A percentile compares a stretch with the other conserved stretches of the same genome.
Conservation (phyloP, 2,329 filamentous ascomycete genomes). For the Aspergillus proliferans region DNA sequence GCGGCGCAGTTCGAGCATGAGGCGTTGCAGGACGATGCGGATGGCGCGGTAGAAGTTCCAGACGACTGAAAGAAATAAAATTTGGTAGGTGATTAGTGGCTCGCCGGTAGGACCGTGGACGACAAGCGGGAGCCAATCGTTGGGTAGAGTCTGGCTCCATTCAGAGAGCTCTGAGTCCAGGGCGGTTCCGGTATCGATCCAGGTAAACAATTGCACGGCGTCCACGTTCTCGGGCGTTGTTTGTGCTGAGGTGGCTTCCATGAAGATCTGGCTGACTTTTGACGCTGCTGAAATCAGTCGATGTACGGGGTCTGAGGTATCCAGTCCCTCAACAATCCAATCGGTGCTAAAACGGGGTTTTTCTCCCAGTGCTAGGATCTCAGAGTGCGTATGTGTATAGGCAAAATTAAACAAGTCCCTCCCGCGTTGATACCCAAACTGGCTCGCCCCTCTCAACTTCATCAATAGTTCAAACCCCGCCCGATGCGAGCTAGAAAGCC, state of each 20-base stretch:
- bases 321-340: slow-evolving; percentile 22
- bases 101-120: slow-evolving; percentile 24
- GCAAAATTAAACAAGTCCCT: slow-evolving; percentile 33
- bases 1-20: slow-evolving; percentile 21
- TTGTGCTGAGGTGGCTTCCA: slow-evolving; percentile 16
- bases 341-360: slow-evolving; percentile 23
- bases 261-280: slow-evolving; percentile 25
- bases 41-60: slow-evolving; percentile 33
- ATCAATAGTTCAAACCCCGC: slow-evolving; percentile 31
- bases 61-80: slow-evolving; percentile 19
- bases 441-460: slow-evolving; percentile 26
- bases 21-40: slow-evolving; percentile 27
- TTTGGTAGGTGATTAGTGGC: slow-evolving; percentile 28
- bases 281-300: slow-evolving; percentile 24
- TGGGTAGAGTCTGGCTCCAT: slow-evolving; percentile 26
- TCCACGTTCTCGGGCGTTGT: slow-evolving; percentile 8
- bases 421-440: slow-evolving; percentile 24
- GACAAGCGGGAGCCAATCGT: slow-evolving; percentile 28
- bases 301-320: slow-evolving; percentile 25
- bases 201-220: slow-evolving; percentile 14
- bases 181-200: slow-evolving; percentile 16
- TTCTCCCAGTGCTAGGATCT: slow-evolving; percentile 28
- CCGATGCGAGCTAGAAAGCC: slow-evolving; percentile 30
- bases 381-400: slow-evolving; percentile 30
- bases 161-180: slow-evolving; percentile 24